Percentiles rank a stretch among this genome's conserved stretches.
phyloP scores from a whole-genome alignment of 1,284 basidiomycete genomes.

The Heliocybe sulcata region DNA sequence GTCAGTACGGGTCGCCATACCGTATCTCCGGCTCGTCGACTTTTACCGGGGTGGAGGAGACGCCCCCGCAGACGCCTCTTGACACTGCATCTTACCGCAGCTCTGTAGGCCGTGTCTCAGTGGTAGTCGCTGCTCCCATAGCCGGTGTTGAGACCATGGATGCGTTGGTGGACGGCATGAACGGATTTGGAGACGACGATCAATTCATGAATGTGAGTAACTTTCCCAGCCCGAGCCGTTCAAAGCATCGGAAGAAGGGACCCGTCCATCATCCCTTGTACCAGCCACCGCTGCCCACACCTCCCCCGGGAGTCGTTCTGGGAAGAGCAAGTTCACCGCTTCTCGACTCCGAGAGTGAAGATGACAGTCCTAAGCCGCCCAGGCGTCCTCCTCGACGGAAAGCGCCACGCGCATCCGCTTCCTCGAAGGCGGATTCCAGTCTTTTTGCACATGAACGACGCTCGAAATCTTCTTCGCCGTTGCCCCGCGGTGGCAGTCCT shows the following conservation, averaged over 20 bases:
- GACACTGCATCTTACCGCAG: conserved; percentile 39
- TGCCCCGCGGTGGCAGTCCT: too few species aligned
- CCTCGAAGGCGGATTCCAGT: conserved; percentile 1
- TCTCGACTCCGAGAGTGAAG: conserved; percentile 43
- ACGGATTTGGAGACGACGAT: conserved; percentile 46
- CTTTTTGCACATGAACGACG: background rate
- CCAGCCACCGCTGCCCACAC: conserved; percentile 72
- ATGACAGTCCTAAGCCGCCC: conserved; percentile 23
- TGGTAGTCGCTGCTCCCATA: conserved; percentile 69
- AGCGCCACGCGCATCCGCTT: conserved; percentile 7
- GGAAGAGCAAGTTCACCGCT: conserved; percentile 32
- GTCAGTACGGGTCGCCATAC: background rate
- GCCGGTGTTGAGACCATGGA: conserved; percentile 80
- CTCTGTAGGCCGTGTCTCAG: conserved; percentile 46
- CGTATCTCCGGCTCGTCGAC: conserved; percentile 60
- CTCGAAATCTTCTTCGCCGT: background rate
- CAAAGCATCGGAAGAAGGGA: conserved; percentile 36
- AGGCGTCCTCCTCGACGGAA: background rate
- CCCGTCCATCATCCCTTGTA: conserved; percentile 55
- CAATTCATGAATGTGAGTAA: conserved; percentile 35
- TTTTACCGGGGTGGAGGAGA: conserved; percentile 43
- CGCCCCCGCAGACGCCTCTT: conserved; percentile 59
- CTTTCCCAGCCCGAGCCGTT: conserved; percentile 14
- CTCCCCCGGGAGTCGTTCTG: conserved; percentile 71
- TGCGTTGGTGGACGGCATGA: conserved; percentile 80